Conservation (phyloP, 2,329 filamentous ascomycete genomes). For the Pleomassaria siparia region DNA sequence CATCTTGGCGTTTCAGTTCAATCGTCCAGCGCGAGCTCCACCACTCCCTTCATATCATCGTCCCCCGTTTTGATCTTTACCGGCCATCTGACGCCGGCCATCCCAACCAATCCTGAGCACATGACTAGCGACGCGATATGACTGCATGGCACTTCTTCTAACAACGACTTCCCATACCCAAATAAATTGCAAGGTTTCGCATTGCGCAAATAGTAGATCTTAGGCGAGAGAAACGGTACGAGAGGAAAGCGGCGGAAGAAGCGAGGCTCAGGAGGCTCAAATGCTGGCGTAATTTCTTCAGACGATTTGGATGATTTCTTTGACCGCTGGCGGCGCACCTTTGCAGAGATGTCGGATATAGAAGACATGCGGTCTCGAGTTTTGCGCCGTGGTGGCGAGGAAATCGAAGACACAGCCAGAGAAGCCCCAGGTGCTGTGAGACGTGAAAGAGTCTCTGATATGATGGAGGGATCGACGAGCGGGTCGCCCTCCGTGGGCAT, state of each 20-base stretch:
- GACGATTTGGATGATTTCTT: constrained; percentile 4
- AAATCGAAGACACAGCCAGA: not conserved
- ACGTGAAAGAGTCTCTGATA: constrained; percentile 11
- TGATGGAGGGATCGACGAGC: constrained; percentile 30
- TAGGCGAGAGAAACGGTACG: constrained; percentile 32
- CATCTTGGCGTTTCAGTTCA: not conserved
- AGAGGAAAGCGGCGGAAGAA: constrained; percentile 37
- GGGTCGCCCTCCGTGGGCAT: constrained; percentile 22
- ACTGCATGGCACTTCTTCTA: constrained; percentile 34
- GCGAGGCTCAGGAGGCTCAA: constrained; percentile 24
- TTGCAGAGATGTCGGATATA: constrained; percentile 8
- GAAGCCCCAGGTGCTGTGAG: constrained; percentile 7
- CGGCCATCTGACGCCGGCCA: constrained; percentile 29
- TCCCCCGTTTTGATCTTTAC: constrained; percentile 17
- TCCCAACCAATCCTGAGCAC: constrained; percentile 36
- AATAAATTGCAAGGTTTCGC: constrained; percentile 21
- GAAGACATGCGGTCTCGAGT: not conserved
- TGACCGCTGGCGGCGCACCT: constrained; percentile 22
- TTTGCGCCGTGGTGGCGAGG: not conserved
- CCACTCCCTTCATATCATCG: constrained; percentile 12
- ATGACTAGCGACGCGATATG: constrained; percentile 36
- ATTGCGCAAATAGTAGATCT: constrained; percentile 36
- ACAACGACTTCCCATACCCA: constrained; percentile 23
- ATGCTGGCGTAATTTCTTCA: constrained; percentile 8
- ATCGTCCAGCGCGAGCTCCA: constrained; percentile 16